Evolutionary conservation across 2,329 filamentous ascomycete genomes (phyloP).

Genomic region (Talaromyces piceae): DNA sequence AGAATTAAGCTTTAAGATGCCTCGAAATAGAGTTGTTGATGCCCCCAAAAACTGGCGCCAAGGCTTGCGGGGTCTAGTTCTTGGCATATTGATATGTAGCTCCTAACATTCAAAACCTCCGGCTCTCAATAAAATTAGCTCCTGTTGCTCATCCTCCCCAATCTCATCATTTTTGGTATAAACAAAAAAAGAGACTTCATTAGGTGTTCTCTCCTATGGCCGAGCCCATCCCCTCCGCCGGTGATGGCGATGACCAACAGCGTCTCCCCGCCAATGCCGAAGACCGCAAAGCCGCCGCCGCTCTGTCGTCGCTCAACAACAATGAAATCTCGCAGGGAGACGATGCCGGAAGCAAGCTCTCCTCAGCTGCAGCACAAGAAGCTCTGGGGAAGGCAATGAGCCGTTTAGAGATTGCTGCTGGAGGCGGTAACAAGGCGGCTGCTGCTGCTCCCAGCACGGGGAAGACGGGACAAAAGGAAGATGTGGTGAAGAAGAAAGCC

Average conservation of each 20-base stretch:
- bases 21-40: no score
- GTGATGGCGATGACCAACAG: constrained; percentile 25
- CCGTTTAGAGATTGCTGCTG: constrained; percentile 36
- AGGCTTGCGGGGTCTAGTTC: no score
- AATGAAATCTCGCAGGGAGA: constrained; percentile 32
- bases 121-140: no score
- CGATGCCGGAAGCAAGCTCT: constrained; percentile 17
- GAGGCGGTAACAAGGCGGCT: constrained; percentile 6
- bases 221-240: constrained; percentile 36
- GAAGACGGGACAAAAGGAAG: constrained; percentile 22
- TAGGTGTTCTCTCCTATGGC: constrained; percentile 37
- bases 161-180: no score
- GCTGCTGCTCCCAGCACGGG: constrained; percentile 12
- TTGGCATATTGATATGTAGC: no score
- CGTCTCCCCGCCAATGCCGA: constrained; percentile 38
- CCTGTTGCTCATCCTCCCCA: no score
- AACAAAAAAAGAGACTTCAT: no score
- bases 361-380: constrained; percentile 37
- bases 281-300: constrained; percentile 45
- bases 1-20: no score
- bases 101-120: no score
- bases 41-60: no score
- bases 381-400: constrained; percentile 45
- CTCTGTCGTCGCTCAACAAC: constrained; percentile 40
- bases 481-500: constrained; percentile 31